phyloP scores from a whole-genome alignment of 768 basidiomycete species.

The Vararia minispora region DNA sequence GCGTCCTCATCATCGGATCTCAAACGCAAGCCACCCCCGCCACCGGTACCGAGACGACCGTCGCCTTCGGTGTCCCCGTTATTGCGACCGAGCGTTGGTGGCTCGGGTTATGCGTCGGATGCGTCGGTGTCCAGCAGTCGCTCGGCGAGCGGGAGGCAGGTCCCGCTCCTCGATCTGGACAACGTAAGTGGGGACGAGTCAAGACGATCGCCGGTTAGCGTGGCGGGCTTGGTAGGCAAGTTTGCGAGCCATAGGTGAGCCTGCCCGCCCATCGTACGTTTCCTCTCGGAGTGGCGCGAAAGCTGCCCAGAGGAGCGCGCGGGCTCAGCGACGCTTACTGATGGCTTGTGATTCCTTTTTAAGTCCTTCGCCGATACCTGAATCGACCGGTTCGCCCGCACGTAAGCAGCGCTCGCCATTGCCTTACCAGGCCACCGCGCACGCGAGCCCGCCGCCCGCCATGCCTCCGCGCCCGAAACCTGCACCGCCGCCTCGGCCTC shows the following conservation, averaged over 20 bases:
- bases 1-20: slow-evolving; percentile 2
- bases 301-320: no score
- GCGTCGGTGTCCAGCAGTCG: neutral
- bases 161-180: neutral
- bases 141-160: neutral
- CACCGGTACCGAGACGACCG: neutral
- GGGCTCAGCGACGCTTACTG: no score
- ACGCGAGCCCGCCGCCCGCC: neutral
- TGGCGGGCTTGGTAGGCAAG: neutral
- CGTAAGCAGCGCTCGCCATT: no score
- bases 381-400: no score
- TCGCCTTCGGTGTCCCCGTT: slow-evolving; percentile 1
- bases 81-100: neutral
- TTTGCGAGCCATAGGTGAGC: no score
- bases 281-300: no score
- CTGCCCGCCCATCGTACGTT: no score
- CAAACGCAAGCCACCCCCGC: neutral
- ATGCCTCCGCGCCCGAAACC: slow-evolving; percentile 1
- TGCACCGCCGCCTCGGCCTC: neutral
- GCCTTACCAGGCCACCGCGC: neutral
- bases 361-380: no score
- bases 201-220: neutral
- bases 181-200: neutral
- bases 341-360: no score
- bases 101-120: slow-evolving; percentile 2